Percentiles rank a stretch among this genome's conserved stretches.
Conservation (phyloP, 495 filamentous ascomycete genomes). For the Hypoxylon perforatum region DNA sequence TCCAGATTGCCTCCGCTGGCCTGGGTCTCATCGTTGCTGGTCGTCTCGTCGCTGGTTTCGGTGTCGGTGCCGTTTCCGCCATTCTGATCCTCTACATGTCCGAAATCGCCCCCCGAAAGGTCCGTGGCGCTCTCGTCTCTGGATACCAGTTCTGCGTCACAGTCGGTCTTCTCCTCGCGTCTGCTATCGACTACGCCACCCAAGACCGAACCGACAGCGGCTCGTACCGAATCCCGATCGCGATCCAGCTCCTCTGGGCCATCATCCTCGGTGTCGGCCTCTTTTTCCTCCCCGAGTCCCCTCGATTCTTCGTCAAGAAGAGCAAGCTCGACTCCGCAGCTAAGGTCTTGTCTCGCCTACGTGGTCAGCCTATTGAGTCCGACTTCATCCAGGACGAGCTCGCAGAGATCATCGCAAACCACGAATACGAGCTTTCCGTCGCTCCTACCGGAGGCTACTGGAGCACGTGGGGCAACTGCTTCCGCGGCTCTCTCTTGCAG, state of each 20-base stretch:
- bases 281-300: constrained; percentile 77
- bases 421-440: constrained; percentile 79
- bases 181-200: constrained; percentile 77
- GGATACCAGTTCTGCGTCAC: constrained; percentile 85
- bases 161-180: constrained; percentile 75
- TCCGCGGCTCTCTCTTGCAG: constrained; percentile 68
- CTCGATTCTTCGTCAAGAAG: constrained; percentile 82
- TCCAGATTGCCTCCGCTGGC: constrained; percentile 61
- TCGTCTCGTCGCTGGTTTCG: constrained; percentile 76
- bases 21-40: constrained; percentile 71
- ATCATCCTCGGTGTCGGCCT: constrained; percentile 71
- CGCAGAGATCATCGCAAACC: constrained; percentile 83
- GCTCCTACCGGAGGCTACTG: constrained; percentile 72
- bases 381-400: constrained; percentile 75
- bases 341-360: constrained; percentile 71
- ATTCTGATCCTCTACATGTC: constrained; percentile 84
- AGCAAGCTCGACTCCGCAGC: constrained; percentile 72
- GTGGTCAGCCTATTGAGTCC: constrained; percentile 72
- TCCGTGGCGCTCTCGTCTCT: constrained; percentile 78
- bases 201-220: constrained; percentile 68
- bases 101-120: constrained; percentile 73
- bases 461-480: constrained; percentile 74
- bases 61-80: constrained; percentile 79
- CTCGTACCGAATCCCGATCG: constrained; percentile 79
- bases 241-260: constrained; percentile 76